A percentile compares a stretch with the other conserved stretches of the same genome.
These are phyloP conservation scores for Epichloe glyceriae DNA, from an alignment of 2,329 filamentous ascomycete genomes.

Conservation along the genomic window DNA sequence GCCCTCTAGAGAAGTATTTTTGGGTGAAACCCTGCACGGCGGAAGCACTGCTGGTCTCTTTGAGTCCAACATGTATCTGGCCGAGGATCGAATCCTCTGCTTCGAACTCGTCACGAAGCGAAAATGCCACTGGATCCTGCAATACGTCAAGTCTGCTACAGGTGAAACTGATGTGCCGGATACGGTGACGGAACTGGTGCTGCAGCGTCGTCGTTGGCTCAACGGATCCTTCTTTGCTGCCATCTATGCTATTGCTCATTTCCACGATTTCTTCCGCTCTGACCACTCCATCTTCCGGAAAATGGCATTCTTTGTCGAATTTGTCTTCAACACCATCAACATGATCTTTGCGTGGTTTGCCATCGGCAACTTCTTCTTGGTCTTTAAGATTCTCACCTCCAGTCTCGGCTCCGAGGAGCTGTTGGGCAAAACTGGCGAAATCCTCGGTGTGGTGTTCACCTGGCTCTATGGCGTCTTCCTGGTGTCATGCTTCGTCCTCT, in stretches of 20 bases:
- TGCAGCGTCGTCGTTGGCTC: constrained; percentile 91
- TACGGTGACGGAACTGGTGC: constrained; percentile 83
- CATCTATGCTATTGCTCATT: constrained; percentile 87
- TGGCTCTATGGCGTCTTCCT: constrained; percentile 90
- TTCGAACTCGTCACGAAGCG: constrained; percentile 97
- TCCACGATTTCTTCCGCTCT: constrained; percentile 90
- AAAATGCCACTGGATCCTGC: constrained; percentile 93
- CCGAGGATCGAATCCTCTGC: constrained; percentile 96
- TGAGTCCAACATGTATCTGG: constrained; percentile 98
- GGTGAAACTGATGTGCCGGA: constrained; percentile 97
- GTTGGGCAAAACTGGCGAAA: constrained; percentile 62
- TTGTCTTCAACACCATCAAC: constrained; percentile 85
- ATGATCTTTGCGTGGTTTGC: constrained; percentile 99
- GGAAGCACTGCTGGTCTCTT: constrained; percentile 89
- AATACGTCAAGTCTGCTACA: constrained; percentile 95
- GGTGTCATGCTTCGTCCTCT: constrained; percentile 87
- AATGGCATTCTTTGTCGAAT: constrained; percentile 81
- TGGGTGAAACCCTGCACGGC: constrained; percentile 90
- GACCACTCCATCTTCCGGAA: constrained; percentile 82
- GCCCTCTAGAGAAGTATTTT: constrained; percentile 94
- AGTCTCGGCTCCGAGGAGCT: constrained; percentile 60
- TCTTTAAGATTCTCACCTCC: constrained; percentile 90
- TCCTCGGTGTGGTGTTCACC: constrained; percentile 82
- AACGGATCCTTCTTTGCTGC: constrained; percentile 98
- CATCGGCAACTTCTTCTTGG: constrained; percentile 97